These are phyloP conservation scores for Pseudogymnoascus sp. DNA, from an alignment of 2,329 filamentous ascomycete genomes.

Conservation along the genomic window DNA sequence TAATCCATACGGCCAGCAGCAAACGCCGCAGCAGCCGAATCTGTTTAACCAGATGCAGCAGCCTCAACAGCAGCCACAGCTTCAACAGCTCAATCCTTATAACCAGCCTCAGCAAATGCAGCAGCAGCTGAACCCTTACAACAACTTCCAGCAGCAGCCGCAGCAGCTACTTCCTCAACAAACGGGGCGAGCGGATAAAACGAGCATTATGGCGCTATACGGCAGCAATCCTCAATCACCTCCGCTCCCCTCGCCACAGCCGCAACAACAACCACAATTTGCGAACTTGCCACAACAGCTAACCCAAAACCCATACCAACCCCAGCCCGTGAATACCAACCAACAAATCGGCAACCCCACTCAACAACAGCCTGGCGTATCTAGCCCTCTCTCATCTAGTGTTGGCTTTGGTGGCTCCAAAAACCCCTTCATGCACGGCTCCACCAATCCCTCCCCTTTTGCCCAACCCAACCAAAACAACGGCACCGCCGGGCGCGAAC, in stretches of 20 bases:
- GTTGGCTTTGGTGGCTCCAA: constrained; percentile 19
- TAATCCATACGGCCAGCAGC: constrained; percentile 31
- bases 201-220: constrained; percentile 70
- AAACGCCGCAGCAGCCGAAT: constrained; percentile 31
- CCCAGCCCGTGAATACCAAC: not conserved
- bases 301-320: constrained; percentile 26
- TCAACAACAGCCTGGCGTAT: constrained; percentile 24
- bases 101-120: constrained; percentile 24
- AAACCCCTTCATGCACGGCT: constrained; percentile 27
- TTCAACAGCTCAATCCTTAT: constrained; percentile 24
- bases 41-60: constrained; percentile 15
- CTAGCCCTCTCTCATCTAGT: constrained; percentile 13
- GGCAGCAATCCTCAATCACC: constrained; percentile 36
- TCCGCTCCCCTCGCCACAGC: constrained; percentile 33
- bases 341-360: not conserved
- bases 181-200: constrained; percentile 56
- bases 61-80: constrained; percentile 27
- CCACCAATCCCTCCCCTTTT: not conserved
- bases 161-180: constrained; percentile 36
- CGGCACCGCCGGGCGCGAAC: not conserved
- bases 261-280: constrained; percentile 22
- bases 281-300: constrained; percentile 23
- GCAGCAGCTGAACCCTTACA: constrained; percentile 29
- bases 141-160: constrained; percentile 24
- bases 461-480: not conserved